A percentile compares a stretch with the other conserved stretches of the same genome.
Conservation (phyloP, 108 stramenopile species). For the Cyclostephanos invisitatus region DNA sequence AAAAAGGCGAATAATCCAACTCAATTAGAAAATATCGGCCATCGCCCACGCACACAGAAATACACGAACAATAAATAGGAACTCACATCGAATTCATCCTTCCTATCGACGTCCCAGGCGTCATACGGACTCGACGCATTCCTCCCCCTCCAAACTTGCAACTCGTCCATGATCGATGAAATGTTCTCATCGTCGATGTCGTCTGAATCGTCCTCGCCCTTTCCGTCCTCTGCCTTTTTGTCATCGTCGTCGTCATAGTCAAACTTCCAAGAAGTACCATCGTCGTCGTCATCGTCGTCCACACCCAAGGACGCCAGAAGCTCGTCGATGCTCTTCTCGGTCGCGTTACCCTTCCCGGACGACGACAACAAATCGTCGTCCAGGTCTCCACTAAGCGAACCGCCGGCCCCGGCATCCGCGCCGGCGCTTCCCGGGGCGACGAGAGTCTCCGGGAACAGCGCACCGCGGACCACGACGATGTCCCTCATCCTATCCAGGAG, state of each 20-base stretch:
- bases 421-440: slow-evolving; percentile 12
- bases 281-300: slow-evolving; percentile 50
- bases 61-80: neutral
- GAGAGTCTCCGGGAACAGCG: slow-evolving; percentile 84
- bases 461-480: slow-evolving; percentile 67
- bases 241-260: slow-evolving; percentile 43
- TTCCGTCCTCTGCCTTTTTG: slow-evolving; percentile 21
- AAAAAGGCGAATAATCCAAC: neutral
- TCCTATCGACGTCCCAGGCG: slow-evolving; percentile 58
- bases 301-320: slow-evolving; percentile 54
- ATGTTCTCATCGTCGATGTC: slow-evolving; percentile 32
- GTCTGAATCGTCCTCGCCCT: slow-evolving; percentile 23
- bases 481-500: slow-evolving; percentile 47
- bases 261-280: slow-evolving; percentile 37
- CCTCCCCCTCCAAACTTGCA: slow-evolving; percentile 74
- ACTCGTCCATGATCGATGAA: slow-evolving; percentile 59
- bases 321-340: slow-evolving; percentile 55
- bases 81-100: slow-evolving; percentile 72
- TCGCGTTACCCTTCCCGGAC: slow-evolving; percentile 24
- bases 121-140: slow-evolving; percentile 62
- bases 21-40: neutral
- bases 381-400: slow-evolving; percentile 24
- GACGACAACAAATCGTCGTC: slow-evolving; percentile 12
- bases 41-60: neutral
- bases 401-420: slow-evolving; percentile 11